Percentiles rank a stretch among this genome's conserved stretches.
phyloP scores from a whole-genome alignment of 768 basidiomycete species.

The Serendipita indica region DNA sequence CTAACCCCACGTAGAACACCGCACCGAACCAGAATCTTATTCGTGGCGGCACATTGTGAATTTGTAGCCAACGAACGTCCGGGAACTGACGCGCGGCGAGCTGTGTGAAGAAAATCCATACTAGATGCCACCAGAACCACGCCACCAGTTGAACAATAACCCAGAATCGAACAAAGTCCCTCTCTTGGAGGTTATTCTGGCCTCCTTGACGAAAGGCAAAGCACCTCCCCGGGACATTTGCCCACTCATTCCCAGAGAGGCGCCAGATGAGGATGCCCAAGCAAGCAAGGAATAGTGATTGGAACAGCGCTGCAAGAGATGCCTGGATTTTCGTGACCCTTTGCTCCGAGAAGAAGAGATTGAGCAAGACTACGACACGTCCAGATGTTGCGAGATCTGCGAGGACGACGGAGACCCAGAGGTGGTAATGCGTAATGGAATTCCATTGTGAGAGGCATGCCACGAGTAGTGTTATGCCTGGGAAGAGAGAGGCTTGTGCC shows the following conservation, averaged over 20 bases:
- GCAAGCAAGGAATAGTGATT: neutral
- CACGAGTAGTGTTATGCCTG: neutral
- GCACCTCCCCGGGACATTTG: neutral
- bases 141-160: neutral
- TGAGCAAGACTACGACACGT: neutral
- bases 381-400: neutral
- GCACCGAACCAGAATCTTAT: neutral
- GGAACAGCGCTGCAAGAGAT: neutral
- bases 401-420: neutral
- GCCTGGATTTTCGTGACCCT: neutral
- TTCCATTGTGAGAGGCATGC: neutral
- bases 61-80: no score
- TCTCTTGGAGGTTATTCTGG: neutral
- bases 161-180: neutral
- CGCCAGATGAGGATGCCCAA: neutral
- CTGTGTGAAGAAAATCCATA: neutral
- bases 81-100: neutral
- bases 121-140: neutral
- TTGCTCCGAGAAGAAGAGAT: neutral
- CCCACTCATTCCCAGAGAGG: neutral
- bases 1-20: neutral
- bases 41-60: neutral
- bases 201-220: neutral
- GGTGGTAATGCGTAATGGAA: neutral
- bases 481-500: neutral